Conservation (phyloP, 352 stramenopile species). For the Phytophthora megakarya region DNA sequence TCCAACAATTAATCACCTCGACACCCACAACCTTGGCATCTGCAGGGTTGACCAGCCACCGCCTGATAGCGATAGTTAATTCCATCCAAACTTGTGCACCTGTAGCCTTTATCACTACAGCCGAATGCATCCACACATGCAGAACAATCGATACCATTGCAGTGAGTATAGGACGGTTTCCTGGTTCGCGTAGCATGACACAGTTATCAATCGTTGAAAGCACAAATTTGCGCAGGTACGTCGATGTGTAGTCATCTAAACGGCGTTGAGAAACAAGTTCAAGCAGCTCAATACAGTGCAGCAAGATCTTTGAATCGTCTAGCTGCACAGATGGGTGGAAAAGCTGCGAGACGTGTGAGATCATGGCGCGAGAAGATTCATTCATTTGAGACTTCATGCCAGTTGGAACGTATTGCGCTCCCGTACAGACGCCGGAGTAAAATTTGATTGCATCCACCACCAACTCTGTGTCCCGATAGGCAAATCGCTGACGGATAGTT, state of each 20-base stretch:
- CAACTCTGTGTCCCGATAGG: slow-evolving; percentile 83
- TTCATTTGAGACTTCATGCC: slow-evolving; percentile 86
- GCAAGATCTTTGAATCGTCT: slow-evolving; percentile 81
- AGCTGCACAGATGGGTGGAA: slow-evolving; percentile 87
- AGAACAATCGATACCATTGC: slow-evolving; percentile 85
- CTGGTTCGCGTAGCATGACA: slow-evolving; percentile 66
- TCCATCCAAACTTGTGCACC: slow-evolving; percentile 82
- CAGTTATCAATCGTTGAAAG: slow-evolving; percentile 87
- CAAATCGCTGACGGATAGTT: slow-evolving; percentile 84
- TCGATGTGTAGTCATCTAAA: slow-evolving; percentile 86
- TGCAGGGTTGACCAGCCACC: slow-evolving; percentile 72
- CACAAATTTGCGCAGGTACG: slow-evolving; percentile 87
- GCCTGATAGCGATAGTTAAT: slow-evolving; percentile 75
- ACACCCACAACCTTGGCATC: slow-evolving; percentile 62
- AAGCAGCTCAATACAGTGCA: slow-evolving; percentile 87
- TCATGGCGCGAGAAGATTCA: slow-evolving; percentile 83
- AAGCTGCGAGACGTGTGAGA: slow-evolving; percentile 86
- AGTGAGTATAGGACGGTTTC: slow-evolving; percentile 61
- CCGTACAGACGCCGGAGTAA: slow-evolving; percentile 82
- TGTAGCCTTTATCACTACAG: slow-evolving; percentile 56
- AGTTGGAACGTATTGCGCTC: slow-evolving; percentile 70
- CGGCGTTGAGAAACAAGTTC: slow-evolving; percentile 82
- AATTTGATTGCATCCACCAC: slow-evolving; percentile 89
- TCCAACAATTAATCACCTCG: slow-evolving; percentile 86
- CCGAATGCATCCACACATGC: slow-evolving; percentile 88